Base-by-base conservation (phyloP, 371 early-diverging fungal genomes). In the Apophysomyces trapeziformis region DNA sequence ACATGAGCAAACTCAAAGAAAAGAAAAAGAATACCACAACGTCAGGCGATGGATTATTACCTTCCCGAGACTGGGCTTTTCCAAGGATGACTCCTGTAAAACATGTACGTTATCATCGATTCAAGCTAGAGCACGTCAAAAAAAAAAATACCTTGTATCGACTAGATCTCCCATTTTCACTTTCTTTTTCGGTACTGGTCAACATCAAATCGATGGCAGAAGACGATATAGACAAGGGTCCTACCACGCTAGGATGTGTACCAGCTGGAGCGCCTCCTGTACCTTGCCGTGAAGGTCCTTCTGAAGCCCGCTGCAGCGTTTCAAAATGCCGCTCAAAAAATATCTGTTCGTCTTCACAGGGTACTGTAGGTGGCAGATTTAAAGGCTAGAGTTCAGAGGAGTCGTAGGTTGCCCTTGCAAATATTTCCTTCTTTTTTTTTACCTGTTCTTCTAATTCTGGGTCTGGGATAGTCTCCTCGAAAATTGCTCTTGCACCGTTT, bases 341-440 rank as follows among this genome's bases (percentile, higher is more conserved):
- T 0, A 76, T 78, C 69, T 96, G 96, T 65, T 96, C 95, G 64
- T 93, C 92, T 76, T 95, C 95, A 32, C 93, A 92, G 1, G 78
- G 69, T 6, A 91, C 83, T 58, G 76, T 69, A 35, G 80, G 69
- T n/a, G 79, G 73, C 8, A 78, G 60, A 68, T 78, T 69, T 36
- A 73, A 67, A 64, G 82, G 82, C 74, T 77, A 45, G 47, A 26
- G 32, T 26, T 26, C 32, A 26, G 32, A 26, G 32, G 32, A 26
- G 32, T 26, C 26, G 57, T 44, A 54, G 16, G 18, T 38, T 13
- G 45, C 26, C 13, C 14, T 36, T 35, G 38, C 43, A 47, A 36
- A 57, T 35, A 43, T 67, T 69, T 43, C 38, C 2, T 9, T 47
- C 8, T 44, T 11, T 39, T 50, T n/a, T 38, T 60, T 63, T 78